Percentiles rank a stretch among this genome's conserved stretches.
Conservation (phyloP, 1,284 basidiomycete species). For the Veloporphyrellus conicus region DNA sequence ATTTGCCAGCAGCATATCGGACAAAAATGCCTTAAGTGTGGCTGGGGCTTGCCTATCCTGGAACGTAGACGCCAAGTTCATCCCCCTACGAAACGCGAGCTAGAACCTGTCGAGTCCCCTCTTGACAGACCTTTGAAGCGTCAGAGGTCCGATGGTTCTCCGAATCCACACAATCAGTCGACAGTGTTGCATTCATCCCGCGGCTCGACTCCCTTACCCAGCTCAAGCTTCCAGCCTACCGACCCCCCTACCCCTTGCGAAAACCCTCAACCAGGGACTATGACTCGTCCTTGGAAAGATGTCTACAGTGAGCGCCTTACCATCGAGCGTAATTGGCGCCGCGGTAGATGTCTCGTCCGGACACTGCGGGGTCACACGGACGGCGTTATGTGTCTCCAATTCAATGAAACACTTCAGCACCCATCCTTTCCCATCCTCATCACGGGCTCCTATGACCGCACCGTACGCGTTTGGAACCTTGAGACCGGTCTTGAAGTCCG, state of each 20-base stretch:
- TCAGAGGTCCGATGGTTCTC: constrained; percentile 36
- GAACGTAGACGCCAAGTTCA: constrained; percentile 62
- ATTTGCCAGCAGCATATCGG: constrained; percentile 99
- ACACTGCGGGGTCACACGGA: constrained; percentile 91
- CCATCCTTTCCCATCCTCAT: constrained; percentile 91
- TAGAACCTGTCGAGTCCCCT: constrained; percentile 29
- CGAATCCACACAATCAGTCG: neutral
- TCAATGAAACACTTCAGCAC: constrained; percentile 81
- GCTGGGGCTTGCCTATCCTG: constrained; percentile 93
- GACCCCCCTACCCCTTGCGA: constrained; percentile 13
- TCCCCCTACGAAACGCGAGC: constrained; percentile 37
- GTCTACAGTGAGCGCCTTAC: constrained; percentile 98
- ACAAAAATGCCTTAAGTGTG: constrained; percentile 94
- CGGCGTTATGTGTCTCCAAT: constrained; percentile 97
- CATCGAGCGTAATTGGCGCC: constrained; percentile 96
- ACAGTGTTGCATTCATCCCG: neutral
- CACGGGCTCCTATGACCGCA: constrained; percentile 96
- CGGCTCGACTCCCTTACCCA: constrained; percentile 13
- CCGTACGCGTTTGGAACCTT: constrained; percentile 94
- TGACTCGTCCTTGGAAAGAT: constrained; percentile 94
- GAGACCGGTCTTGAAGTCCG: constrained; percentile 85
- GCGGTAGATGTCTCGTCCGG: constrained; percentile 82
- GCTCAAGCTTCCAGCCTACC: constrained; percentile 16
- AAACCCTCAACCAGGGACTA: constrained; percentile 14
- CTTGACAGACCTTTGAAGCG: constrained; percentile 48